These are phyloP conservation scores for Stagonosporopsis rhizophila DNA, from an alignment of 2,329 filamentous ascomycete genomes.

Conservation along the genomic window DNA sequence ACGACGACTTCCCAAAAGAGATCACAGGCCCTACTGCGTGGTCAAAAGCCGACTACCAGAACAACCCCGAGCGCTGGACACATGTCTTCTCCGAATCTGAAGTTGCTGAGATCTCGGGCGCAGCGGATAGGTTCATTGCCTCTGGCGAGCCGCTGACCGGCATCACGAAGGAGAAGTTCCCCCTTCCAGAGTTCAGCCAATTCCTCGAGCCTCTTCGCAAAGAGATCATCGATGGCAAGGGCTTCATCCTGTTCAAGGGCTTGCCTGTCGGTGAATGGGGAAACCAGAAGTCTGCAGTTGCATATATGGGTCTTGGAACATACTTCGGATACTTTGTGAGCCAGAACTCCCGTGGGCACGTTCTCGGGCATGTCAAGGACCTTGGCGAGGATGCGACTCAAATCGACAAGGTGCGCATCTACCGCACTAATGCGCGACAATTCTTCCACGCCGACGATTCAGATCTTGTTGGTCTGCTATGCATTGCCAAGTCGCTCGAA, in stretches of 20 bases:
- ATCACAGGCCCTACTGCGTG: conserved; percentile 78
- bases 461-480: conserved; percentile 84
- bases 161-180: conserved; percentile 71
- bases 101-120: conserved; percentile 69
- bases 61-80: conserved; percentile 73
- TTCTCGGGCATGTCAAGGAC: conserved; percentile 89
- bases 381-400: conserved; percentile 80
- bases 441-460: conserved; percentile 86
- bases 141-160: conserved; percentile 72
- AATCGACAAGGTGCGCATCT: conserved; percentile 88
- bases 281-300: conserved; percentile 72
- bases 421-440: conserved; percentile 84
- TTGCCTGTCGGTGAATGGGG: conserved; percentile 81
- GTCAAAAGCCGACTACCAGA: conserved; percentile 69
- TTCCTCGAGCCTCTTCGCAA: conserved; percentile 65
- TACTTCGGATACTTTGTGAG: conserved; percentile 88
- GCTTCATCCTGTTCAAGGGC: conserved; percentile 88
- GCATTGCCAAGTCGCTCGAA: conserved; percentile 77
- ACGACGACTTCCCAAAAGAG: conserved; percentile 72
- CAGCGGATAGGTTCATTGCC: conserved; percentile 73
- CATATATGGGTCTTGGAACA: conserved; percentile 83
- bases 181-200: conserved; percentile 62
- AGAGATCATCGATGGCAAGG: conserved; percentile 81
- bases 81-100: conserved; percentile 73
- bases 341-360: conserved; percentile 84